Base-by-base conservation (phyloP, 2,329 filamentous ascomycete genomes). In the Paraconiothyrium brasiliense region DNA sequence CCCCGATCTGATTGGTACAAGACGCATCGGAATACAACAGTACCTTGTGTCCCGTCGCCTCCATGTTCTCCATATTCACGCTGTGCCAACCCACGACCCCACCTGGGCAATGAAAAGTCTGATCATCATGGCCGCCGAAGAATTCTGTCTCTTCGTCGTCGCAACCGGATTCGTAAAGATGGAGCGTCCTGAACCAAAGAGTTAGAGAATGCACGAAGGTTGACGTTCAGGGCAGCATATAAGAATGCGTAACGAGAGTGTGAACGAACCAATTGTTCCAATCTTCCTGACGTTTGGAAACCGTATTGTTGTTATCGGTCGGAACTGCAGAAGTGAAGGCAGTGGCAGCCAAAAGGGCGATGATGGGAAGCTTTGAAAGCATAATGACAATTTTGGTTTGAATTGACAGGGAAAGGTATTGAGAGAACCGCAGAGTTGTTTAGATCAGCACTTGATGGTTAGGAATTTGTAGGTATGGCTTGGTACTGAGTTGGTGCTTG, bases 11-110 rank as follows among this genome's bases (percentile, higher is more conserved):
- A 35, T 35, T 20, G 14, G 11, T 4, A n/a, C 48, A 51, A 16
- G 13, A 27, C 16, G 8, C 11, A 22, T 51, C 48, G 5, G 48
- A 51, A 27, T 51, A 51, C 48, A 51, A n/a, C 3, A 51, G 3
- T 3, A 51, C 48, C 30, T 51, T 51, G 7, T 30, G 48, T 14
- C 48, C 48, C 6, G 22, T 51, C 27, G 48, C 48, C 3, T 27
- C 48, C 30, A 51, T 35, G 48, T 51, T 51, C 14, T 35, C 30
- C 48, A 51, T 51, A 10, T 37, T 35, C 7, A 35, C 30, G 30
- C 20, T 51, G 30, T 51, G 48, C 14, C 14, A 51, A 27, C 48
- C 48, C 13, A 11, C 30, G 14, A 11, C 14, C 8, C 14, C 30
- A 16, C 48, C 48, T 2, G 48, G 8, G 48, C 48, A 51, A n/a